Evolutionary conservation across 2,329 filamentous ascomycete genomes (phyloP), one percentile per base, ranked within the genome.

Genomic region (Colletotrichum sp.): DNA sequence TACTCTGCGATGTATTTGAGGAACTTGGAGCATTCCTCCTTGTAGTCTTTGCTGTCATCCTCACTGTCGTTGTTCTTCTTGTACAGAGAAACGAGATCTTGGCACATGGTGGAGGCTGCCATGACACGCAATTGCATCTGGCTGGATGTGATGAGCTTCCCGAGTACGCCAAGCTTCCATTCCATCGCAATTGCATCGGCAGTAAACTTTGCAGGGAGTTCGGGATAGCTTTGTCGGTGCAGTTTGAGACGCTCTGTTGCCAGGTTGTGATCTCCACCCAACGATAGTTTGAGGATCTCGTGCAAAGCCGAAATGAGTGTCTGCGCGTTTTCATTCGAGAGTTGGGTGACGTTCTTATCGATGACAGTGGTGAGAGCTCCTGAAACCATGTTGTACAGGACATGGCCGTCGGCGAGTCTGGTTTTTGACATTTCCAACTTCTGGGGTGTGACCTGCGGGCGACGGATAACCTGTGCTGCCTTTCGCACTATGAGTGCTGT

Each of bases 61-160:
- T 78, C 85, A 78, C 75, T 81, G 70, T 89, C 88, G n/a, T 88
- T 88, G 77, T 90, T 87, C 10, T 87, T 87, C 72, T 89, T 90
- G 89, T 93, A 97, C 28, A 95, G 87, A 0, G 83, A 81, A 10
- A 97, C 90, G 43, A 98, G 88, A 34, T 95, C 92, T 10, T 81
- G 82, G 78, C 94, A 94, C 90, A 98, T 93, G 25, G 87, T 88
- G n/a, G 92, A 90, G 66, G 96, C 93, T 25, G 95, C 95, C 82
- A 92, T 90, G 15, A 97, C 94, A 48, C 96, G 93, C 48, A 98
- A 88, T 81, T 98, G 95, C 95, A 98, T 98, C 80, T 96, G 95
- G 43, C 94, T 93, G 73, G 95, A 96, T 80, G 91, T 92, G 68
- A 98, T 93, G 78, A 96, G 92, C 78, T 91, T 93, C 79, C 91